These are phyloP conservation scores for Alternaria postmessia DNA, from an alignment of 2,329 filamentous ascomycete genomes.

Conservation along the genomic window DNA sequence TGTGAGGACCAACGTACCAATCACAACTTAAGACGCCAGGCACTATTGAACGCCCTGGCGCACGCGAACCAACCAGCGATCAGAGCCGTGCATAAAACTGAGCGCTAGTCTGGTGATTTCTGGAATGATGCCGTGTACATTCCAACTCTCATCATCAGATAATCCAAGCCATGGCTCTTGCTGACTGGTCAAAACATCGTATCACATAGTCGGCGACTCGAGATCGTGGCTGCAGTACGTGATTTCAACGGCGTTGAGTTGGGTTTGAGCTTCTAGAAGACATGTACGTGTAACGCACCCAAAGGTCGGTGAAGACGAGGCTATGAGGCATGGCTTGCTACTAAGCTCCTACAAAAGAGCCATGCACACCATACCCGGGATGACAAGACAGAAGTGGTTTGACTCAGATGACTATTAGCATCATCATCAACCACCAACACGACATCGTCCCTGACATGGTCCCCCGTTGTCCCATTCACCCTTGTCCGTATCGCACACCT, in stretches of 20 bases:
- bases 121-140: background rate
- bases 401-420: background rate
- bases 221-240: background rate
- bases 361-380: background rate
- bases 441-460: background rate
- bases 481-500: background rate
- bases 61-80: background rate
- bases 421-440: background rate
- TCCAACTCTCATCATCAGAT: background rate
- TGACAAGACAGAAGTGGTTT: background rate
- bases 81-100: background rate
- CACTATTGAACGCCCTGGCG: background rate
- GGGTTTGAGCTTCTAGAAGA: background rate
- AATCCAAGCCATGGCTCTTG: background rate
- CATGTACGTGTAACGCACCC: background rate
- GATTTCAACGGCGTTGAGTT: background rate
- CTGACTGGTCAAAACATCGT: background rate
- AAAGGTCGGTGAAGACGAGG: background rate
- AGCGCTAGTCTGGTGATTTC: background rate
- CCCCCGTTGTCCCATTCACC: background rate
- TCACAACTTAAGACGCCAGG: background rate
- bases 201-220: background rate
- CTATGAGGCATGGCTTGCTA: background rate
- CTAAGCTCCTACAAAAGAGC: background rate
- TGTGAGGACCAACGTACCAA: slow-evolving; percentile 7